Conservation (phyloP, 441 rosid species). For the Syzygium malaccense region DNA sequence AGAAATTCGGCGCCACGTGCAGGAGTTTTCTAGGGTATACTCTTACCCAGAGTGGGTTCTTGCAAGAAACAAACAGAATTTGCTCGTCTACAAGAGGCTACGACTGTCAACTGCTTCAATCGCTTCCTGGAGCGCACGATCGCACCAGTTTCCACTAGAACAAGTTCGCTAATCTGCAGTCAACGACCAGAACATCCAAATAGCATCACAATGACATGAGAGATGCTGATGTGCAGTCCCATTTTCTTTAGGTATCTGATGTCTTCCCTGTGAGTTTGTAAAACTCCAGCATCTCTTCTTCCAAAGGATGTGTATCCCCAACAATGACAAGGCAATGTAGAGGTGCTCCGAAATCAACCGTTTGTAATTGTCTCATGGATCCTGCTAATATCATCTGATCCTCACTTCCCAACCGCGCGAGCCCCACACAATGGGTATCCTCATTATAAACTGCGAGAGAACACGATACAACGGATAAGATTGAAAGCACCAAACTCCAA, state of each 20-base stretch:
- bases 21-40: background rate
- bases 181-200: background rate
- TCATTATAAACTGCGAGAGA: conserved; percentile 46
- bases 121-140: accelerated
- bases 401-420: conserved; percentile 80
- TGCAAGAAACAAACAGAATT: background rate
- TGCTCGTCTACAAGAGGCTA: background rate
- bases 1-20: background rate
- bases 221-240: background rate
- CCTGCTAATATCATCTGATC: conserved; percentile 82
- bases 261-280: conserved; percentile 31
- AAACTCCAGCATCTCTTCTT: conserved; percentile 83
- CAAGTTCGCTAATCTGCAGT: background rate
- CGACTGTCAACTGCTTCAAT: background rate
- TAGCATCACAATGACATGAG: background rate
- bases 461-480: background rate
- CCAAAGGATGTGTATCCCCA: conserved; percentile 73
- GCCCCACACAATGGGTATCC: conserved; percentile 68
- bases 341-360: conserved; percentile 75
- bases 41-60: background rate
- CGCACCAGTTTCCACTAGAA: background rate
- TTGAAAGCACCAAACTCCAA: background rate
- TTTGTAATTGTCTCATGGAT: conserved; percentile 56
- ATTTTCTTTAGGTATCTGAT: background rate
- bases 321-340: conserved; percentile 83